Conservation (phyloP, 2,329 filamentous ascomycete genomes). For the Penicillium freii region DNA sequence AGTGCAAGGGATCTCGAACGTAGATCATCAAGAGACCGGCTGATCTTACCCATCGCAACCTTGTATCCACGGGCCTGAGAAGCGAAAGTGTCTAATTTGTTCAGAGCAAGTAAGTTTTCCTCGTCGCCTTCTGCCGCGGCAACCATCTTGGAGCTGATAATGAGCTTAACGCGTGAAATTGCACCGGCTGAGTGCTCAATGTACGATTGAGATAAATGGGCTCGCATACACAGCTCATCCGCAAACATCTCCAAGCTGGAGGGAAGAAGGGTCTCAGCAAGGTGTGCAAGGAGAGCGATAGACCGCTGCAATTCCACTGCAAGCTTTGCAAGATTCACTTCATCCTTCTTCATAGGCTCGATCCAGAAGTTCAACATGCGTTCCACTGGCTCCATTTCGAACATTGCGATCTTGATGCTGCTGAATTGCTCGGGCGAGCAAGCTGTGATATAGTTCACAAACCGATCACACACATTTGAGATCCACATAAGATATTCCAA, state of each 20-base stretch:
- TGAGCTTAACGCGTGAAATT: conserved; percentile 60
- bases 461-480: conserved; percentile 76
- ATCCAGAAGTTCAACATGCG: conserved; percentile 85
- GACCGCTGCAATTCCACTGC: conserved; percentile 78
- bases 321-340: conserved; percentile 80
- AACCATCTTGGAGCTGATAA: conserved; percentile 66
- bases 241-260: conserved; percentile 70
- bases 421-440: conserved; percentile 77
- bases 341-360: conserved; percentile 76
- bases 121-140: conserved; percentile 63
- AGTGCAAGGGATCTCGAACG: conserved; percentile 72
- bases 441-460: conserved; percentile 74
- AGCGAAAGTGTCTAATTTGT: conserved; percentile 69
- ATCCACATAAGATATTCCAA: conserved; percentile 85
- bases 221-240: conserved; percentile 75
- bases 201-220: conserved; percentile 73
- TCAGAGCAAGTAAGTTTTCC: conserved; percentile 65
- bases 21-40: conserved; percentile 74
- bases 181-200: conserved; percentile 73
- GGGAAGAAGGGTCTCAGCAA: conserved; percentile 74
- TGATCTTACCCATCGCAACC: conserved; percentile 75
- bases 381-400: conserved; percentile 90
- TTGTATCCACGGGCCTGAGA: conserved; percentile 78
- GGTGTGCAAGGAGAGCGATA: conserved; percentile 81
- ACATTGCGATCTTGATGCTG: conserved; percentile 73